Evolutionary conservation across 2,329 filamentous ascomycete species (phyloP).

Genomic region (Trichoderma citrinoviride): DNA sequence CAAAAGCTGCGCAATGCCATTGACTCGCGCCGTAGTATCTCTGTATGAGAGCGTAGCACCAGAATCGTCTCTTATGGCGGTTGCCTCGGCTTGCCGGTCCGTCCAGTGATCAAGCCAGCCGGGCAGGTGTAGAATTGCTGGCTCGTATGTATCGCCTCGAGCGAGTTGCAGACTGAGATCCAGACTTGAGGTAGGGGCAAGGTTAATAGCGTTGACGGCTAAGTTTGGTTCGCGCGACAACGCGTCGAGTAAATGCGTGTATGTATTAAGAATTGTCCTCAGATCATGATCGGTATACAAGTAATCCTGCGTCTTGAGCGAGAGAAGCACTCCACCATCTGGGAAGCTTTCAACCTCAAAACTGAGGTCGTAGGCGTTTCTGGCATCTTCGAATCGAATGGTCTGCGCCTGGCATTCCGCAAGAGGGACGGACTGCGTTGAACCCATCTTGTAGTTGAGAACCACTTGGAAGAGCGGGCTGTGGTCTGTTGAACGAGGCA

Average conservation of each 20-base stretch:
- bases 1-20: neutral
- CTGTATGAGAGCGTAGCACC: neutral
- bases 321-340: slow-evolving; percentile 16
- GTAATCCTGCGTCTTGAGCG: neutral
- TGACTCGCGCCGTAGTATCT: neutral
- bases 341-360: slow-evolving; percentile 21
- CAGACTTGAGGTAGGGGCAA: neutral
- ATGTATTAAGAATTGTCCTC: slow-evolving; percentile 4
- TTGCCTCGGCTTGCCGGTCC: neutral
- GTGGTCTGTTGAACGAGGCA: slow-evolving; percentile 38
- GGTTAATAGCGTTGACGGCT: neutral
- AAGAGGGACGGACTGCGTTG: slow-evolving; percentile 29
- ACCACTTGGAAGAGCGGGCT: slow-evolving; percentile 48
- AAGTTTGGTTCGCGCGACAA: neutral
- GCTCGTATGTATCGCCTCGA: neutral
- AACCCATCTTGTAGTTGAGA: slow-evolving; percentile 44
- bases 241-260: slow-evolving; percentile 19
- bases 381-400: slow-evolving; percentile 27
- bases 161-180: neutral
- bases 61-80: neutral
- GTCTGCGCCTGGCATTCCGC: slow-evolving; percentile 26
- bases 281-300: neutral
- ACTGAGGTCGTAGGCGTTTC: slow-evolving; percentile 26
- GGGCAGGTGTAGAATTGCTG: neutral
- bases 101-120: neutral